Percentiles rank a stretch among this genome's conserved stretches.
Evolutionary conservation across 352 stramenopile species (phyloP).

Genomic region (Elongisporangium prolatum): DNA sequence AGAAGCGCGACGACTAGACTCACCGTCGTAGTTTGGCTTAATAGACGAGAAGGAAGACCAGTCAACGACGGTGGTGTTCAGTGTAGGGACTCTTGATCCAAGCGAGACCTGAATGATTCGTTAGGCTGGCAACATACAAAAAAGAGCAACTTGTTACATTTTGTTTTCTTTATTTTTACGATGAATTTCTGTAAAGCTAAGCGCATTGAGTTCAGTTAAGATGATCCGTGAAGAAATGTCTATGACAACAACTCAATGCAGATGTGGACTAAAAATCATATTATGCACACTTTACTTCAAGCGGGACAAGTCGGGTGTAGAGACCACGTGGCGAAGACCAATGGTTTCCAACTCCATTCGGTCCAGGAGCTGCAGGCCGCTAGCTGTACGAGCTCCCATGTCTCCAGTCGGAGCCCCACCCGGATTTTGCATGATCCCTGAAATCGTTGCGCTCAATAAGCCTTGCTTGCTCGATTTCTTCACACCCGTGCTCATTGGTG

Average conservation of each 20-base stretch:
- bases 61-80: background rate
- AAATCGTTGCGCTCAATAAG: background rate
- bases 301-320: slow-evolving; percentile 45
- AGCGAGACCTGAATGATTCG: background rate
- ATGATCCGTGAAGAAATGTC: background rate
- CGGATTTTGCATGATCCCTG: background rate
- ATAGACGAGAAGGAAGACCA: slow-evolving; percentile 3
- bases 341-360: slow-evolving; percentile 17
- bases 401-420: background rate
- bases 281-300: slow-evolving; percentile 22
- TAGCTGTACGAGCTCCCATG: background rate
- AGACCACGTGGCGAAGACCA: slow-evolving; percentile 59
- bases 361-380: background rate
- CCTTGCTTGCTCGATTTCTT: background rate
- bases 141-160: background rate
- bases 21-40: background rate
- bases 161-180: background rate
- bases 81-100: background rate
- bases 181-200: background rate
- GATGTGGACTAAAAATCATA: slow-evolving; percentile 9
- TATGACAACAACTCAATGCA: background rate
- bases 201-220: background rate
- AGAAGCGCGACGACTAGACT: slow-evolving; percentile 79
- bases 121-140: background rate
- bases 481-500: background rate